Percentiles rank a stretch among this genome's conserved stretches.
phyloP scores from a whole-genome alignment of 2,329 filamentous ascomycete species.

The Cercospora canescens region DNA sequence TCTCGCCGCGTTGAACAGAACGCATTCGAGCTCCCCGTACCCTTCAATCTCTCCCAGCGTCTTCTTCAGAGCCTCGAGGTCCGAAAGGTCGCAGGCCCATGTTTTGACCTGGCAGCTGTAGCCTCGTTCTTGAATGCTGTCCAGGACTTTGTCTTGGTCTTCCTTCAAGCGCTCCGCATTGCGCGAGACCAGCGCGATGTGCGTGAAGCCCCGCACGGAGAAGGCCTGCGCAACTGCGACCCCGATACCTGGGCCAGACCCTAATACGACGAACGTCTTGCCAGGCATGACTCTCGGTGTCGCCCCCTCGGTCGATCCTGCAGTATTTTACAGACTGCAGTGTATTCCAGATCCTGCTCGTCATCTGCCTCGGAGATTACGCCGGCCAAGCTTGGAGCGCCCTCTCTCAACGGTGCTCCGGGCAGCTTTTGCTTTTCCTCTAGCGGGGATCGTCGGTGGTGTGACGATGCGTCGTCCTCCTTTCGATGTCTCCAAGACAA shows the following conservation, averaged over 20 bases:
- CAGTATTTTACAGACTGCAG: conserved; percentile 2
- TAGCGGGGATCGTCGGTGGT: neutral
- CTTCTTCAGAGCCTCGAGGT: conserved; percentile 40
- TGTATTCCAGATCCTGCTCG: neutral
- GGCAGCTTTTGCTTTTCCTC: neutral
- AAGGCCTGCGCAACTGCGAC: conserved; percentile 44
- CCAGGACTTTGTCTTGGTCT: conserved; percentile 33
- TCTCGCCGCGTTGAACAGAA: conserved; percentile 56
- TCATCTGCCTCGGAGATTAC: neutral
- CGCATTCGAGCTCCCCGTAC: conserved; percentile 46
- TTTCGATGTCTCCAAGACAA: neutral
- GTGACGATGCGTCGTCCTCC: neutral
- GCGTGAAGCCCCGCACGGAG: conserved; percentile 46
- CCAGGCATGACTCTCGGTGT: conserved; percentile 25
- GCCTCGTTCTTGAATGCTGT: conserved; percentile 34
- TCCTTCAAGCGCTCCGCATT: conserved; percentile 42
- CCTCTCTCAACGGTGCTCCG: neutral
- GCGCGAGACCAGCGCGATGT: conserved; percentile 52
- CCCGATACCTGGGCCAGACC: conserved; percentile 53
- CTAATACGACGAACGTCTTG: conserved; percentile 42
- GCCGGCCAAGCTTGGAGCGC: neutral
- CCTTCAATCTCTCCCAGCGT: conserved; percentile 47
- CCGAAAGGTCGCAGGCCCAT: conserved; percentile 47
- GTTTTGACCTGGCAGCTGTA: conserved; percentile 45
- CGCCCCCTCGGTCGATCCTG: neutral